Percentiles rank a stretch among this genome's conserved stretches.
Conservation (phyloP, 257 asterid genomes). For the Fraxinus americana region DNA sequence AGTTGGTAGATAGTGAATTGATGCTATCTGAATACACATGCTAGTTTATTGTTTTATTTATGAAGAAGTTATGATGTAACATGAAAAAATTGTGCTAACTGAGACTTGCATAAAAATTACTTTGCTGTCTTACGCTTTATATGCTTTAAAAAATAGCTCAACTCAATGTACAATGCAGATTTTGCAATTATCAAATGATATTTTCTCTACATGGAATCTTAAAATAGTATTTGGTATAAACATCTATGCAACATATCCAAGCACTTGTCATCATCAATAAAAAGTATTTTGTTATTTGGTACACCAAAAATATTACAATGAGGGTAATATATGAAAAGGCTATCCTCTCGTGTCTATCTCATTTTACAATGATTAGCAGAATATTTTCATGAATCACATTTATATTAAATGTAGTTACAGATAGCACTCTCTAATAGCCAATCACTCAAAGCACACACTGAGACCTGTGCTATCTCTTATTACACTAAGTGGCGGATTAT, state of each 20-base stretch:
- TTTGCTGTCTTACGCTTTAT: neutral
- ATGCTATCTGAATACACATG: neutral
- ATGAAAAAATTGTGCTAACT: neutral
- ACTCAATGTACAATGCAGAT: neutral
- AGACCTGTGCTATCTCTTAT: neutral
- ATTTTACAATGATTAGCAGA: neutral
- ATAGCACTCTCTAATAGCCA: neutral
- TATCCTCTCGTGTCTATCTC: neutral
- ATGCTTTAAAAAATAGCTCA: slow-evolving; percentile 11
- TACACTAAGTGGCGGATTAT: no score
- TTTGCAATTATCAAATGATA: neutral
- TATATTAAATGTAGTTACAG: neutral
- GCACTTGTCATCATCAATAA: neutral
- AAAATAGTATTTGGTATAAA: neutral
- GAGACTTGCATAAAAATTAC: slow-evolving; percentile 10
- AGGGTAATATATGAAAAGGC: neutral
- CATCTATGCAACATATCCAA: neutral
- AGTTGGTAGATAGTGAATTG: neutral
- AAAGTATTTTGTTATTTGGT: neutral
- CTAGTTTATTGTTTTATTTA: neutral
- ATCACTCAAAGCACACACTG: neutral
- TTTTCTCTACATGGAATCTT: neutral
- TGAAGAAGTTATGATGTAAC: slow-evolving; percentile 1
- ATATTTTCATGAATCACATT: neutral
- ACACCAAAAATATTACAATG: neutral